Conservation (phyloP, 2,329 filamentous ascomycete genomes). For the Ilyonectria mors-panacis region DNA sequence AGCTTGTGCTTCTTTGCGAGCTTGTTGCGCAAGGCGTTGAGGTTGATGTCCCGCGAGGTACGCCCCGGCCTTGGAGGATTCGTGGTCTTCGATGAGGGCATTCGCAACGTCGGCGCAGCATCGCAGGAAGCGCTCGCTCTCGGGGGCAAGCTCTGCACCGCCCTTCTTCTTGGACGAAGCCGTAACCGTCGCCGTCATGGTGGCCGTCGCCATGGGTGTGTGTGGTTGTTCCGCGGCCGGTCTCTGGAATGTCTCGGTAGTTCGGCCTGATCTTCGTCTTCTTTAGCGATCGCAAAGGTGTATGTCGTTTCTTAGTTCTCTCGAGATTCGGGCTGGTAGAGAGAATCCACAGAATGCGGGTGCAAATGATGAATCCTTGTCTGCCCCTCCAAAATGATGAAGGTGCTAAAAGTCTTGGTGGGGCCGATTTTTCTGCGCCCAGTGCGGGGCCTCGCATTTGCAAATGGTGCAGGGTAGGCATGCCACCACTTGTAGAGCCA, state of each 20-base stretch:
- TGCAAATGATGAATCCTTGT: conserved; percentile 33
- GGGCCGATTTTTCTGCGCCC: conserved; percentile 38
- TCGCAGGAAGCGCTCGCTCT: conserved; percentile 94
- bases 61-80: conserved; percentile 82
- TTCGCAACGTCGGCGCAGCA: conserved; percentile 97
- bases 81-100: conserved; percentile 93
- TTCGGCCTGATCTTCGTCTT: not conserved
- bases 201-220: conserved; percentile 62
- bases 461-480: conserved; percentile 25
- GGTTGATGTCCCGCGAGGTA: conserved; percentile 88
- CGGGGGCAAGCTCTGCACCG: conserved; percentile 80
- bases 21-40: conserved; percentile 89
- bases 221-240: not conserved
- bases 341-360: conserved; percentile 17
- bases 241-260: not conserved
- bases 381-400: conserved; percentile 45
- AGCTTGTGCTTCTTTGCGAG: conserved; percentile 94
- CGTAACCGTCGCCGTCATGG: conserved; percentile 74
- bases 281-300: not conserved
- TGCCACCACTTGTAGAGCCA: not conserved
- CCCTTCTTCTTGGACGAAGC: conserved; percentile 80
- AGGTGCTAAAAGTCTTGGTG: conserved; percentile 43
- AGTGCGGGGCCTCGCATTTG: conserved; percentile 40
- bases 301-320: not conserved
- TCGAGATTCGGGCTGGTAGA: not conserved